A percentile compares a stretch with the other conserved stretches of the same genome.
Evolutionary conservation across 306 rosid genomes (phyloP).

Genomic region (Lathyrus tuberosus): DNA sequence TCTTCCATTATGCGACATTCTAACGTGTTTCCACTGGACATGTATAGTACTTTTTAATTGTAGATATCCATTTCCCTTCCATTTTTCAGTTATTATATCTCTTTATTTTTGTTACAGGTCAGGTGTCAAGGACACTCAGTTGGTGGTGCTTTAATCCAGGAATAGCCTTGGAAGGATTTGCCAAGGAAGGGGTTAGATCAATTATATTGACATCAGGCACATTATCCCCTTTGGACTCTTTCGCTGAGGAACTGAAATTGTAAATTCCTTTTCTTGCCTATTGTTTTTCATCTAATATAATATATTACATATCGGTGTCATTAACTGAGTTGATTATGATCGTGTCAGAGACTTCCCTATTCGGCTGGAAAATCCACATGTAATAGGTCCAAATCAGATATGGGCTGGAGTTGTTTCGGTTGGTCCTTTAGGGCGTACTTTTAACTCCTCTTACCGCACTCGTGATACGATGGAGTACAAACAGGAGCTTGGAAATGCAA

Average conservation of each 20-base stretch:
- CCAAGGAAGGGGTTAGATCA: conserved; percentile 70
- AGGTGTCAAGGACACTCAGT: conserved; percentile 82
- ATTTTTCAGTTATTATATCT: conserved; percentile 37
- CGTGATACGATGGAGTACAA: conserved; percentile 82
- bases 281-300: conserved; percentile 33
- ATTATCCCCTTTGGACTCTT: conserved; percentile 88
- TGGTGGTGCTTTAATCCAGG: conserved; percentile 99
- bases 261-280: conserved; percentile 43
- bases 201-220: conserved; percentile 95
- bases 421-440: conserved; percentile 84
- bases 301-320: conserved; percentile 37
- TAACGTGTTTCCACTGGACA: conserved; percentile 31
- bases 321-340: conserved; percentile 40
- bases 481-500: conserved; percentile 94
- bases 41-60: conserved; percentile 21
- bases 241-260: conserved; percentile 88
- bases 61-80: conserved; percentile 25
- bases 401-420: conserved; percentile 95
- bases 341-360: conserved; percentile 79
- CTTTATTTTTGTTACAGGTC: conserved; percentile 56
- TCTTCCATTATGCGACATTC: conserved; percentile 25
- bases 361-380: conserved; percentile 94
- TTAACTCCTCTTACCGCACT: conserved; percentile 85
- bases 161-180: conserved; percentile 85
- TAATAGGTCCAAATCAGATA: conserved; percentile 82